These are phyloP conservation scores for Solioccasus polychromus DNA, from an alignment of 768 basidiomycete genomes.

Conservation along the genomic window DNA sequence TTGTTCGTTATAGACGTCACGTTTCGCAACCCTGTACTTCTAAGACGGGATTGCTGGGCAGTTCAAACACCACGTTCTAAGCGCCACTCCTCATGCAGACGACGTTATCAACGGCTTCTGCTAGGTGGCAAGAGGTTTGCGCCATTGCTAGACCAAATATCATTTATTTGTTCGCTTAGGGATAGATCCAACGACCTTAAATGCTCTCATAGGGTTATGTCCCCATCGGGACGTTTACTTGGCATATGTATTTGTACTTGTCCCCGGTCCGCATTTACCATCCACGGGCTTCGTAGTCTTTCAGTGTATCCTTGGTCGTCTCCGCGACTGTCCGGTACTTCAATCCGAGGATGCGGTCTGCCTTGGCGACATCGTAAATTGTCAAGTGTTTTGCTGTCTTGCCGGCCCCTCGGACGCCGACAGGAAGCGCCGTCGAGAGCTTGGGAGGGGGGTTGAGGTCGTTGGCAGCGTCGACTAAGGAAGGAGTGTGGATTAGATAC, in stretches of 20 bases:
- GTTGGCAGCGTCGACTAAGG: conserved; percentile 40
- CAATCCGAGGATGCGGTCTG: conserved; percentile 38
- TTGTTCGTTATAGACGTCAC: no score
- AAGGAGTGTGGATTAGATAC: background rate
- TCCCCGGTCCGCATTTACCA: conserved; percentile 29
- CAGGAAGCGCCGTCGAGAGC: conserved; percentile 27
- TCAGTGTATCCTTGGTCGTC: conserved; percentile 39
- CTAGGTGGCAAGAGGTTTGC: no score
- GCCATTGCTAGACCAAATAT: no score
- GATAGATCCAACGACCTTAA: no score
- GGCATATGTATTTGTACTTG: background rate
- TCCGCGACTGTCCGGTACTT: conserved; percentile 41
- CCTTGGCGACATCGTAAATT: conserved; percentile 37
- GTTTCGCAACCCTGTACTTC: background rate
- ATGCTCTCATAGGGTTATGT: background rate
- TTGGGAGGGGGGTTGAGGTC: conserved; percentile 30
- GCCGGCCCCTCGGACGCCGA: conserved; percentile 35
- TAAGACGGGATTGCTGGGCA: no score
- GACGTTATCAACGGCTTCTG: background rate
- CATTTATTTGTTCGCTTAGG: no score
- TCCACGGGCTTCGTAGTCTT: conserved; percentile 42
- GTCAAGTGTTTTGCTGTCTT: conserved; percentile 25
- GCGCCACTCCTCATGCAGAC: background rate
- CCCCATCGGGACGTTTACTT: background rate
- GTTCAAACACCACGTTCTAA: background rate